Base-by-base conservation (phyloP, 2,329 filamentous ascomycete genomes). In the Cytospora mali region DNA sequence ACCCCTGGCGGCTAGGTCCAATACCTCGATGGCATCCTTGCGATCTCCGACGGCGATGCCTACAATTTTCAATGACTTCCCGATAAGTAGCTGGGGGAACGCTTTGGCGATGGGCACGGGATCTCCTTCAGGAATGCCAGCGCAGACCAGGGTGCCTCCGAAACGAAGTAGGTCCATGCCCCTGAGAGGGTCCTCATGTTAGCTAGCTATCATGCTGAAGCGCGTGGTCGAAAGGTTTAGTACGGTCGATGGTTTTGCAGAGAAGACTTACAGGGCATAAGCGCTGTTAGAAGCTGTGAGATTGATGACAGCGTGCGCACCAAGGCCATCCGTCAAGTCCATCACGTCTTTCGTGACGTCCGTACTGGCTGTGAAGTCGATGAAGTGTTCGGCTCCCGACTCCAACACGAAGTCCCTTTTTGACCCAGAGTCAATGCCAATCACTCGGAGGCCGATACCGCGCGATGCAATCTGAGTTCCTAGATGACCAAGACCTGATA, bases 351-450 rank as follows among this genome's bases (percentile, higher is more conserved):
- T 80, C 76, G 42, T 68, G 13, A 64, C 54, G 50, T 58, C 64
- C 33, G 62, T 64, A 23, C 80, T 62, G 23, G 60, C 76, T 31
- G 85, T 84, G 62, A 89, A 77, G 65, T 88, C 85, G 63, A 90
- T 77, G 74, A 90, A 90, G 67, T 84, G 81, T 70, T 90, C 87
- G 0, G 87, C 87, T 10, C 88, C 88, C n/a, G 79, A 85, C 0
- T 82, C 78, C 1, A 62, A 33, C 2, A 62, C 64, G 25, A 69
- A 58, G 7, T 63, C 64, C 50, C 66, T 62, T 57, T 69, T 69
- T 33, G 51, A 62, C 33, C 58, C 62, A 25, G 48, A 28, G 46
- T 66, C 64, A 18, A 66, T 66, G 2, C 61, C 64, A 18, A 66
- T 64, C n/a, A 66, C 64, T 25, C 62, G 48, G 10, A 66, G 62